Evolutionary conservation across 768 basidiomycete genomes (phyloP).

Genomic region (Russula lepida): DNA sequence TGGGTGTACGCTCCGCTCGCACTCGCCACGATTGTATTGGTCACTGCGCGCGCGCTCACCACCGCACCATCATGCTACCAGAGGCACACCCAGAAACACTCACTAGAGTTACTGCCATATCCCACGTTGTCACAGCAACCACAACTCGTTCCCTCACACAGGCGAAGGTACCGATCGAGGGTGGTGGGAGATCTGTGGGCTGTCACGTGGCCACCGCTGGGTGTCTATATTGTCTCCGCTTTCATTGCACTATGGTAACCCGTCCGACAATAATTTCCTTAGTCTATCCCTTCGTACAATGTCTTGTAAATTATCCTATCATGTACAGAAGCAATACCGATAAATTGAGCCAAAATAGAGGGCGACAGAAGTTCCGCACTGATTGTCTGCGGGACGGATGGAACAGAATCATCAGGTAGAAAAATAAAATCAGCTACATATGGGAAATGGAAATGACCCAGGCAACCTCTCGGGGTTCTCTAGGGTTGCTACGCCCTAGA

Average conservation of each 20-base stretch:
- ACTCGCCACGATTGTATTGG: slow-evolving; percentile 45
- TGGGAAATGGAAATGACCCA: not conserved
- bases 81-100: not conserved
- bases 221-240: not conserved
- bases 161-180: not conserved
- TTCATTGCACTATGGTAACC: not conserved
- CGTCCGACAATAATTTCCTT: too few relatives aligned
- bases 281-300: not conserved
- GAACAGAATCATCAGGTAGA: not conserved
- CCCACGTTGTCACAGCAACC: not conserved
- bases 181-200: not conserved
- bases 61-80: not conserved
- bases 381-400: not conserved
- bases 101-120: not conserved
- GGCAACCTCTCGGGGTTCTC: too few relatives aligned
- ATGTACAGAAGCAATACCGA: not conserved
- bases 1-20: slow-evolving; percentile 61
- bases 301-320: not conserved
- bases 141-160: not conserved
- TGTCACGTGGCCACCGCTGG: slow-evolving; percentile 7
- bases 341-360: not conserved
- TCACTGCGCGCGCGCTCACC: slow-evolving; percentile 26
- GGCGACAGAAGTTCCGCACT: not conserved
- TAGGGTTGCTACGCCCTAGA: not conserved
- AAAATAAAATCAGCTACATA: not conserved